Evolutionary conservation across 306 rosid genomes (phyloP), one percentile per base, ranked within the genome.

Genomic region (Medicago lupulina): DNA sequence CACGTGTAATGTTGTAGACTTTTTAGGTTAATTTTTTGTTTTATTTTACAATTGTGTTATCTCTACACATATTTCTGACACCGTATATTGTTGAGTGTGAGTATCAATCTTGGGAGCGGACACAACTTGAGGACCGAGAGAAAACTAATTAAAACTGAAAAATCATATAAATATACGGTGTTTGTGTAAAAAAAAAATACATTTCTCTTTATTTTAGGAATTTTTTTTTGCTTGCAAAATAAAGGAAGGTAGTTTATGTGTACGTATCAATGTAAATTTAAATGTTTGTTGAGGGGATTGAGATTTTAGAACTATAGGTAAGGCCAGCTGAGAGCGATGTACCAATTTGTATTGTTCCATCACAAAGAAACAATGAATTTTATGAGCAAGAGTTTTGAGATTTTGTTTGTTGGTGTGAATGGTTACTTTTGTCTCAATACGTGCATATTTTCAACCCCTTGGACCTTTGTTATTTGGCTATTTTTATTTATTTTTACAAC

Each of bases 1-100:
- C 93, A 78, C 91, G 92, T 60, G 76, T 91, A 28, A 86, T 81
- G 90, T 79, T 89, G 84, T 93, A 84, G 83, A 74, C 18, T 47
- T 9, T 47, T 44, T 69, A 36, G 58, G 15, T 21, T 34, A n/a
- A 15, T 61, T 55, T 55, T 14, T 18, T 55, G 61, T 9, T 17
- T 55, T 9, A 55, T 38, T 31, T 14, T 46, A 9, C 6, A 8
- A 7, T 34, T 34, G 38, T 34, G 38, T 4, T 5, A 34, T 0
- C 1, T 34, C 7, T 4, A 34, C 7, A 4, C 38, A 34, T 4
- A 34, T 34, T 34, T 34, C 38, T 6, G 7, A 34, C 38, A 34
- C 7, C 38, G 38, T 34, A 34, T 34, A 34, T 1, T 34, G 5
- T 34, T 34, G 38, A 34, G 38, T 34, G 38, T 34, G 7, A 28